A percentile compares a stretch with the other conserved stretches of the same genome.
Evolutionary conservation across 2,329 filamentous ascomycete species (phyloP).

Genomic region (Venturia aucupariae): DNA sequence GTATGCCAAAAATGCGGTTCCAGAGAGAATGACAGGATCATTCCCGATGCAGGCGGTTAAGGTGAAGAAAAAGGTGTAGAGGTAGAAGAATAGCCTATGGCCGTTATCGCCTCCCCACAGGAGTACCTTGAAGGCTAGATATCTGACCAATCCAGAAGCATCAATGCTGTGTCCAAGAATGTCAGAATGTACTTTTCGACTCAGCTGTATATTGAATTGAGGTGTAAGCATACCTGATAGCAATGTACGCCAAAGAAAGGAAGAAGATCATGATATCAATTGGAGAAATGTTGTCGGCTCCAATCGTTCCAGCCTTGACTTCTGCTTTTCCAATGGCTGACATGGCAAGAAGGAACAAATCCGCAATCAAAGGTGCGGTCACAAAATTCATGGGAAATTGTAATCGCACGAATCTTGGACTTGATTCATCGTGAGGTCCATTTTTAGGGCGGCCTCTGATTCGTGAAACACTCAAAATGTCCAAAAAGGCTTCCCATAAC

Average conservation of each 20-base stretch:
- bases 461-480: constrained; percentile 38
- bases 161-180: constrained; percentile 47
- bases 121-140: constrained; percentile 60
- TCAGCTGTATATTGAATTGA: neutral
- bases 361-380: constrained; percentile 60
- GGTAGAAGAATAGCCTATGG: constrained; percentile 60
- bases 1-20: constrained; percentile 66
- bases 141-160: constrained; percentile 63
- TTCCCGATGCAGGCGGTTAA: constrained; percentile 63
- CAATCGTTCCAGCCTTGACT: constrained; percentile 59
- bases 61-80: constrained; percentile 63
- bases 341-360: constrained; percentile 63
- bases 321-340: constrained; percentile 56
- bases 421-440: constrained; percentile 22
- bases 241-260: constrained; percentile 64
- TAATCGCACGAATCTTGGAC: constrained; percentile 39
- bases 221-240: constrained; percentile 37
- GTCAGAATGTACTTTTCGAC: neutral
- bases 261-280: constrained; percentile 70
- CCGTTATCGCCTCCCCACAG: constrained; percentile 59
- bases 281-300: constrained; percentile 55
- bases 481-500: constrained; percentile 38
- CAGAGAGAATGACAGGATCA: constrained; percentile 65
- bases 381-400: constrained; percentile 60
- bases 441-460: constrained; percentile 41